Conservation (phyloP, 129 eudicot genomes). For the sunflower (Helianthus annuus) region DNA sequence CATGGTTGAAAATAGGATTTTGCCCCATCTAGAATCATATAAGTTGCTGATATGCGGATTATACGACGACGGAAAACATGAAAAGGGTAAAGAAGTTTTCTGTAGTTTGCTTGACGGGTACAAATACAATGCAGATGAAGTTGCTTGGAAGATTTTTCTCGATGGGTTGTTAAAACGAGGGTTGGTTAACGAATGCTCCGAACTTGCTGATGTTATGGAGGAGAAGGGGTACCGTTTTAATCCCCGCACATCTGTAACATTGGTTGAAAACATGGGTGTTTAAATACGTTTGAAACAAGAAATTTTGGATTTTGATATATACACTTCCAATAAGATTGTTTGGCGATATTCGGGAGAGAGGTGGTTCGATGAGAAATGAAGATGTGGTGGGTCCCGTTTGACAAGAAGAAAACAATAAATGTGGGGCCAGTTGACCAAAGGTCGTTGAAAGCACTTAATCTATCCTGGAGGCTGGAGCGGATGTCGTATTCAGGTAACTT, state of each 20-base stretch:
- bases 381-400: background rate
- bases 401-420: conserved; percentile 6
- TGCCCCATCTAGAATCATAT: conserved; percentile 52
- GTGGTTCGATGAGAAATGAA: background rate
- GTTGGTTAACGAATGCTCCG: conserved; percentile 55
- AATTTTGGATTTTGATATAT: conserved; percentile 15
- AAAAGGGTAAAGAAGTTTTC: conserved; percentile 59
- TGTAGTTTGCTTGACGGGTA: conserved; percentile 59
- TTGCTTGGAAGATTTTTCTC: conserved; percentile 81
- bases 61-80: conserved; percentile 49
- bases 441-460: conserved; percentile 22
- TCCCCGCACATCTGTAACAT: conserved; percentile 54
- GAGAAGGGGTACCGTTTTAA: conserved; percentile 55
- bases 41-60: conserved; percentile 68
- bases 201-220: conserved; percentile 65
- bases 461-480: conserved; percentile 11
- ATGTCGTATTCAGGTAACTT: conserved; percentile 22
- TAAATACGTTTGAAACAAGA: conserved; percentile 3
- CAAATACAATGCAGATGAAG: conserved; percentile 61
- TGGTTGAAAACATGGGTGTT: conserved; percentile 41
- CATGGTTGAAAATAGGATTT: conserved; percentile 46
- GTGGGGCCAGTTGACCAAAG: background rate
- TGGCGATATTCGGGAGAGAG: conserved; percentile 22
- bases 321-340: conserved; percentile 25
- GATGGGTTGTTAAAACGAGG: conserved; percentile 76